Evolutionary conservation across 257 asterid genomes (phyloP).

Genomic region (Gentiana macrophylla): DNA sequence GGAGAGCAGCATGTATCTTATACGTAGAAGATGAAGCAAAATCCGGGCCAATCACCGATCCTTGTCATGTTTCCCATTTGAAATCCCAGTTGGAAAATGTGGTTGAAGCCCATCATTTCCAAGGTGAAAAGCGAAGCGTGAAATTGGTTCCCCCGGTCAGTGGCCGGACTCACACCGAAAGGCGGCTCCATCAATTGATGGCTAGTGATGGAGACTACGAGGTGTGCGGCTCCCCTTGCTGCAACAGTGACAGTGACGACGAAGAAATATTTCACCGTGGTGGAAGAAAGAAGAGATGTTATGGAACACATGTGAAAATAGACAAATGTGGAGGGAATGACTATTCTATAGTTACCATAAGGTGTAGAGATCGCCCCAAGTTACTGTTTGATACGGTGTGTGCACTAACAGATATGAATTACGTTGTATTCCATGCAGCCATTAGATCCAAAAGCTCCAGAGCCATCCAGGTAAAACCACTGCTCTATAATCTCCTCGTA

Average conservation of each 20-base stretch:
- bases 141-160: conserved; percentile 39
- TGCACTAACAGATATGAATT: conserved; percentile 58
- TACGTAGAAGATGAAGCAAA: conserved; percentile 37
- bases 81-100: conserved; percentile 68
- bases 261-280: neutral
- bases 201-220: conserved; percentile 65
- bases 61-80: conserved; percentile 44
- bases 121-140: conserved; percentile 48
- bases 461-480: conserved; percentile 56
- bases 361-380: conserved; percentile 68
- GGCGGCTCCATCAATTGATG: conserved; percentile 96
- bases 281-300: conserved; percentile 20
- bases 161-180: conserved; percentile 61
- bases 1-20: conserved; percentile 63
- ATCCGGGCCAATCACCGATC: conserved; percentile 34
- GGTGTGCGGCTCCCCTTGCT: conserved; percentile 46
- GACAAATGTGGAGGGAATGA: conserved; percentile 47
- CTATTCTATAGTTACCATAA: conserved; percentile 47
- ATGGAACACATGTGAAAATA: conserved; percentile 52
- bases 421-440: conserved; percentile 69
- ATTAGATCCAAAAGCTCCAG: conserved; percentile 52
- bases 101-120: conserved; percentile 64
- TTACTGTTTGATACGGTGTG: conserved; percentile 72
- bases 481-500: neutral
- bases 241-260: conserved; percentile 17